These are phyloP conservation scores for Seiridium unicorne DNA, from an alignment of 2,329 filamentous ascomycete genomes.

Conservation along the genomic window DNA sequence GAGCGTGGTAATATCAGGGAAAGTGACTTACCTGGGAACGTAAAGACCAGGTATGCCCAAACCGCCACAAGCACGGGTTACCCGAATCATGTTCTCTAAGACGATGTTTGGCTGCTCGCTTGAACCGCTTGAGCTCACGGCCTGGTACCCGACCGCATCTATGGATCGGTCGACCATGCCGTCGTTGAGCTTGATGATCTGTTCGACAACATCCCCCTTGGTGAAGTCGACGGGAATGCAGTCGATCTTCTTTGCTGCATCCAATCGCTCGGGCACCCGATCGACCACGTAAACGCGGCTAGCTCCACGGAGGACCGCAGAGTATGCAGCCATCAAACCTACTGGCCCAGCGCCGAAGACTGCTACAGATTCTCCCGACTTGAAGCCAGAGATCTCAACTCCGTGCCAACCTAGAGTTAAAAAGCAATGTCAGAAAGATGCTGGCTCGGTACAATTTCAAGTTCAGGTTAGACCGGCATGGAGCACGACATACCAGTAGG, in stretches of 20 bases:
- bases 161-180: conserved; percentile 17
- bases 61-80: conserved; percentile 60
- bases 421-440: too few species aligned
- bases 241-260: conserved; percentile 24
- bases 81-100: conserved; percentile 61
- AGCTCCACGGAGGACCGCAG: conserved; percentile 29
- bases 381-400: conserved; percentile 55
- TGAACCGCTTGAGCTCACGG: conserved; percentile 2
- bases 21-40: conserved; percentile 30
- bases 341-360: conserved; percentile 34
- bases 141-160: conserved; percentile 22
- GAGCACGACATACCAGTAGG: conserved; percentile 33
- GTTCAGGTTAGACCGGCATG: too few species aligned
- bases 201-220: conserved; percentile 21
- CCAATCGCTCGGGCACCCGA: conserved; percentile 21
- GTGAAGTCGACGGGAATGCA: conserved; percentile 32
- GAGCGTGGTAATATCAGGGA: not conserved
- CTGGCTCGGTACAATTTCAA: too few species aligned
- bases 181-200: conserved; percentile 25
- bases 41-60: conserved; percentile 58
- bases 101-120: conserved; percentile 46
- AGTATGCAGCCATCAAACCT: conserved; percentile 31
- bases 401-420: conserved; percentile 46
- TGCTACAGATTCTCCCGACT: conserved; percentile 16
- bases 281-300: conserved; percentile 30